Base-by-base conservation (phyloP, 2,329 filamentous ascomycete species). In the Cladosporium cucumerinum region DNA sequence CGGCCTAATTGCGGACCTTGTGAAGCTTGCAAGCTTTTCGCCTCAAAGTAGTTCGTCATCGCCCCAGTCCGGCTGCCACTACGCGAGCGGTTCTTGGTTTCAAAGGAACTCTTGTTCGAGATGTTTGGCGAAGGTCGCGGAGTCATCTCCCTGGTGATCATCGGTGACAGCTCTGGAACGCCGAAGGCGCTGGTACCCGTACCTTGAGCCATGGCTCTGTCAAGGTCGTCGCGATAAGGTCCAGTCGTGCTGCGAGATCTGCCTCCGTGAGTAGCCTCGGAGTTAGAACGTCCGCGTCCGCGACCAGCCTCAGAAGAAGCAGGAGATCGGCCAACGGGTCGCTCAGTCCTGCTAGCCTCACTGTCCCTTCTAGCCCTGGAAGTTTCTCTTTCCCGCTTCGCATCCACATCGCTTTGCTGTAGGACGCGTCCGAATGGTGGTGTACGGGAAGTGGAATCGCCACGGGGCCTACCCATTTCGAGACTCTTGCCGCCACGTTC, bases 191-290 rank as follows among this genome's bases (percentile, higher is more conserved):
- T 74, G 16, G 74, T 74, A 1, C 77, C 76, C 6, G 77, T 71
- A 14, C 79, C 79, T 71, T 84, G 82, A 3, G 77, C 74, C 73
- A 84, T 80, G n/a, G 82, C 79, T 66, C 77, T 77, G 51, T 81
- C 80, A 2, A 84, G 72, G 68, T 86, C 84, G 61, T 86, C 84
- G 32, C 82, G 81, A 65, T 81, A 79, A 52, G 75, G 77, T 28
- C 81, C 77, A 51, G 78, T 77, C 49, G 82, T 82, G 71, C 85
- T 87, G 67, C 82, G 82, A 8, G 85, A 86, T 30, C 85, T 81
- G 30, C 80, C 52, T 28, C 71, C 81, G 60, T 80, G 82, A 1
- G 80, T 81, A 3, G 81, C 78, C 62, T 82, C 81, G 7, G 86
- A 87, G 67, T 80, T 82, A 6, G 85, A 86, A 58, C 85, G 82